Conservation (phyloP, 352 stramenopile species). For the Globisporangium parvum region DNA sequence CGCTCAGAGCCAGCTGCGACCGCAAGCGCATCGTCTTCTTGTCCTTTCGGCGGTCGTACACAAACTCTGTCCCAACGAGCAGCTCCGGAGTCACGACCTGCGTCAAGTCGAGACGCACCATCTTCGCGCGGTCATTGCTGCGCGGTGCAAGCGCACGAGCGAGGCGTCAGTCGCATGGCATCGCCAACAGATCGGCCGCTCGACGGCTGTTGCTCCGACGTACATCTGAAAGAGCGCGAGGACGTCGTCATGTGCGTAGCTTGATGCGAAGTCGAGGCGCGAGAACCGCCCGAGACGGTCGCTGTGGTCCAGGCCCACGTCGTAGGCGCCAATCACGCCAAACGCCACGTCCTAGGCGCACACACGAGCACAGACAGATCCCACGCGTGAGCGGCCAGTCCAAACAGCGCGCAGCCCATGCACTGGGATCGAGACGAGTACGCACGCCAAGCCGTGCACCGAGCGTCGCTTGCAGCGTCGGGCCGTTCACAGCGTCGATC, state of each 20-base stretch:
- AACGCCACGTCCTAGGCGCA: conserved; percentile 26
- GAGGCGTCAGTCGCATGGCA: too few species aligned
- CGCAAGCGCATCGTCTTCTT: conserved; percentile 53
- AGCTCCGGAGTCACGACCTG: conserved; percentile 50
- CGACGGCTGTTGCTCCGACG: too few species aligned
- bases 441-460: conserved; percentile 38
- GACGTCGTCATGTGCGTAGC: conserved; percentile 59
- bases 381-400: not conserved
- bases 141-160: too few species aligned
- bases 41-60: conserved; percentile 65
- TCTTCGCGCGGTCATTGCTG: conserved; percentile 64
- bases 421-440: not conserved
- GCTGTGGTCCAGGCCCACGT: conserved; percentile 74
- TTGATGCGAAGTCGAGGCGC: conserved; percentile 49
- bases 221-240: conserved; percentile 70
- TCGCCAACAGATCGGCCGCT: too few species aligned
- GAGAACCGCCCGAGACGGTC: conserved; percentile 62
- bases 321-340: conserved; percentile 57
- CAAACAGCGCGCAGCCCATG: not conserved
- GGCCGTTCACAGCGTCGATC: conserved; percentile 76
- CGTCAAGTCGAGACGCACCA: conserved; percentile 52
- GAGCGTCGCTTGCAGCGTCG: conserved; percentile 56
- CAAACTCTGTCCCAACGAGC: conserved; percentile 55
- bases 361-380: too few species aligned
- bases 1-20: conserved; percentile 43